phyloP scores from a whole-genome alignment of 306 rosid genomes.

The Cyclanthera cordifolia region DNA sequence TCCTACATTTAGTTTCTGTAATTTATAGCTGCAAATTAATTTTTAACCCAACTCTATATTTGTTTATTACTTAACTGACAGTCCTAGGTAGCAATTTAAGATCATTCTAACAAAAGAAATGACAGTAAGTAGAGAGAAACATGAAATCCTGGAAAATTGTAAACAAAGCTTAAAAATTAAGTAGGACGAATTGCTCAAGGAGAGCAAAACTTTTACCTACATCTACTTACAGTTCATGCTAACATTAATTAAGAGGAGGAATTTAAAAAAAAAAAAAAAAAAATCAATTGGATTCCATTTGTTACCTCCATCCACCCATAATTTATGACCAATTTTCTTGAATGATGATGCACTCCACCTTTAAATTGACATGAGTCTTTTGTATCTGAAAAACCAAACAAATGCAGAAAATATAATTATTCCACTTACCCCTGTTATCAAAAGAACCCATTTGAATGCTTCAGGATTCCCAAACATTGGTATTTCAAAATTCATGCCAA shows the following conservation, averaged over 20 bases:
- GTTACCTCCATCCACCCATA: neutral
- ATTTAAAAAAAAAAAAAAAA: neutral
- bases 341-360: neutral
- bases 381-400: slow-evolving; percentile 88
- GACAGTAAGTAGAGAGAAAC: neutral
- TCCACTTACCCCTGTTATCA: slow-evolving; percentile 64
- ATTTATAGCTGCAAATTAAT: neutral
- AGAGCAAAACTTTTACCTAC: slow-evolving; percentile 4
- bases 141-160: neutral
- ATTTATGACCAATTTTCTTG: neutral
- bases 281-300: neutral
- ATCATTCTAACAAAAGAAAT: neutral
- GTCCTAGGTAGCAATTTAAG: neutral
- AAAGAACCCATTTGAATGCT: slow-evolving; percentile 86
- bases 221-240: slow-evolving; percentile 7
- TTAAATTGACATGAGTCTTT: slow-evolving; percentile 96
- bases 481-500: slow-evolving; percentile 85
- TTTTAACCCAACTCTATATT: neutral
- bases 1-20: neutral
- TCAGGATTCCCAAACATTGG: slow-evolving; percentile 39
- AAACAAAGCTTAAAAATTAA: neutral
- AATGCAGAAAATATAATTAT: slow-evolving; percentile 59
- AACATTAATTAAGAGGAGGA: neutral
- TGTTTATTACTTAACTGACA: neutral
- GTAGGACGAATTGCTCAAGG: neutral